Conservation (phyloP, 2,329 filamentous ascomycete species). For the Monosporascus ibericus region DNA sequence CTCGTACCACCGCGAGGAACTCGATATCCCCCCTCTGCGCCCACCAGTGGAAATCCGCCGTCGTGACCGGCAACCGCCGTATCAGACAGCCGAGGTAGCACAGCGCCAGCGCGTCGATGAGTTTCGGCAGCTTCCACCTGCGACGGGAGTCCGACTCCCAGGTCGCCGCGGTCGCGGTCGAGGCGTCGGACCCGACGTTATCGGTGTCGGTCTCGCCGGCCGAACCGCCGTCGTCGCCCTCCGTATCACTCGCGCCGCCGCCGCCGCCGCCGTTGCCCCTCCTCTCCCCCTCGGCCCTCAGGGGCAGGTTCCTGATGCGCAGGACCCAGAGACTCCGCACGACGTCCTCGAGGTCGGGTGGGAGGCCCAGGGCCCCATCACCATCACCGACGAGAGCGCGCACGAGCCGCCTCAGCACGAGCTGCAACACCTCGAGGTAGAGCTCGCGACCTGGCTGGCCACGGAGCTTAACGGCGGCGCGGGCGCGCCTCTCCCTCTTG, state of each 20-base stretch:
- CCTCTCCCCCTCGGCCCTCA: slow-evolving; percentile 38
- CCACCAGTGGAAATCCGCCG: slow-evolving; percentile 69
- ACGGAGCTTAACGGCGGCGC: slow-evolving; percentile 47
- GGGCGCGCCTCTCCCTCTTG: slow-evolving; percentile 52
- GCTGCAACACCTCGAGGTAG: slow-evolving; percentile 77
- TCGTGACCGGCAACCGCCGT: slow-evolving; percentile 67
- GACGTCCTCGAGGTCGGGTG: slow-evolving; percentile 68
- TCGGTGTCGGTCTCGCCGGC: slow-evolving; percentile 32
- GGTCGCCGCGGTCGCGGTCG: slow-evolving; percentile 26
- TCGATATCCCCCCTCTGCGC: slow-evolving; percentile 61
- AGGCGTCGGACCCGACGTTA: slow-evolving; percentile 14
- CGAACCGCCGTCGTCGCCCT: slow-evolving; percentile 33
- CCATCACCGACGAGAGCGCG: slow-evolving; percentile 54
- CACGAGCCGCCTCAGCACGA: slow-evolving; percentile 77
- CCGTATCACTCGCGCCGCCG: slow-evolving; percentile 15
- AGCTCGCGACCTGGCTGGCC: slow-evolving; percentile 69
- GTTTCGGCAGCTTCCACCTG: slow-evolving; percentile 53
- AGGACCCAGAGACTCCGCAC: slow-evolving; percentile 83
- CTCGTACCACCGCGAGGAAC: slow-evolving; percentile 62
- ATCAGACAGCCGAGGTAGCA: slow-evolving; percentile 76
- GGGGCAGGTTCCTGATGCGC: slow-evolving; percentile 50
- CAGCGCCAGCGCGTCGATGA: slow-evolving; percentile 69
- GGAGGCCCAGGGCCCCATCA: slow-evolving; percentile 48
- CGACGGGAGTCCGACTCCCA: slow-evolving; percentile 39
- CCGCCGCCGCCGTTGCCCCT: slow-evolving; percentile 8